Conservation (phyloP, 345 rosid species). For the Pseudoturritis turrita region DNA sequence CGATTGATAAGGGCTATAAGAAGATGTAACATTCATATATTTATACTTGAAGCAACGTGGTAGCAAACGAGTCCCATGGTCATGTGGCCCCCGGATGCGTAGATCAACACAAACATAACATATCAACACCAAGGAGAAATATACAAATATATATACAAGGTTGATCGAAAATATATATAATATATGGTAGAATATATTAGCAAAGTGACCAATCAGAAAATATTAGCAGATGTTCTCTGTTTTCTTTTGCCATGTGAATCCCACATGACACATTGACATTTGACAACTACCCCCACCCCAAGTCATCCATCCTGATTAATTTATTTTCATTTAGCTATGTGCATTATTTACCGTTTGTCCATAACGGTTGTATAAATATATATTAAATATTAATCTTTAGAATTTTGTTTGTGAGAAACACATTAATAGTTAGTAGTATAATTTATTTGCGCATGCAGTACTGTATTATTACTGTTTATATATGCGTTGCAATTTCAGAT, state of each 20-base stretch:
- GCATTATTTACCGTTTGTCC: constrained; percentile 18
- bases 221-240: constrained; percentile 34
- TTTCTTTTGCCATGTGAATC: constrained; percentile 34
- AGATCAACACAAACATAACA: constrained; percentile 21
- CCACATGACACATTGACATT: constrained; percentile 28
- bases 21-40: not conserved
- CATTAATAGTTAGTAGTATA: not conserved
- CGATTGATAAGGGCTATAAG: not conserved
- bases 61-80: constrained; percentile 14
- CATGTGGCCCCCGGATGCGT: constrained; percentile 27
- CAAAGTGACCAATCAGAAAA: constrained; percentile 27
- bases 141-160: constrained; percentile 16
- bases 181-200: constrained; percentile 8
- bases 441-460: not conserved
- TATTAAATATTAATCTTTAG: not conserved
- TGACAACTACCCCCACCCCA: constrained; percentile 9
- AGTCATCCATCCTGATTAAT: not conserved
- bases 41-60: constrained; percentile 4
- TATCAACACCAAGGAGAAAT: constrained; percentile 8
- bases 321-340: not conserved
- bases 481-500: not conserved
- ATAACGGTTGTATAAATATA: not conserved
- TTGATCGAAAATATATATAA: constrained; percentile 18
- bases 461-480: too few relatives aligned
- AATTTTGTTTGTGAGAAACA: not conserved